Percentiles rank a stretch among this genome's conserved stretches.
These are phyloP conservation scores for Phytophthora meadii DNA, from an alignment of 352 stramenopile species.

Conservation along the genomic window DNA sequence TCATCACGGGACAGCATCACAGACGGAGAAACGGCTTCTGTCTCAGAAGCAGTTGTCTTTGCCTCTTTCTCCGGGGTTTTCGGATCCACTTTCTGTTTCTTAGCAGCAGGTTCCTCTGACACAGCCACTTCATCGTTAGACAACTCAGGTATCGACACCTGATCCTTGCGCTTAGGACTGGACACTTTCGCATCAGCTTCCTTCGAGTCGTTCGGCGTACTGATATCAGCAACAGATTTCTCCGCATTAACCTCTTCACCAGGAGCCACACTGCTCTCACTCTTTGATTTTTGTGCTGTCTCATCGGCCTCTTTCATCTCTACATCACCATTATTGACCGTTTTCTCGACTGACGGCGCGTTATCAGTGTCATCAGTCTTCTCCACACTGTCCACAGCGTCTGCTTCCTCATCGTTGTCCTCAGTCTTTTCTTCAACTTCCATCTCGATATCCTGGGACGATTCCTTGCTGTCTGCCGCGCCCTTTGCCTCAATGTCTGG, in stretches of 20 bases:
- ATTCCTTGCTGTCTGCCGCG: background rate
- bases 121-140: conserved; percentile 13
- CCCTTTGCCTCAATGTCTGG: background rate
- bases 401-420: conserved; percentile 6
- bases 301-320: conserved; percentile 16
- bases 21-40: conserved; percentile 31
- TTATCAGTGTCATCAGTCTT: conserved; percentile 1
- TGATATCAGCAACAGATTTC: background rate
- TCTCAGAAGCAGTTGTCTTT: background rate
- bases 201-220: background rate
- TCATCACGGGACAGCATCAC: conserved; percentile 85
- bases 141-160: background rate
- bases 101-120: conserved; percentile 22
- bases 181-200: conserved; percentile 9
- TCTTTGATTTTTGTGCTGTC: conserved; percentile 10
- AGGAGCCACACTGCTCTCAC: conserved; percentile 4
- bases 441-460: conserved; percentile 10
- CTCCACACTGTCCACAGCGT: background rate
- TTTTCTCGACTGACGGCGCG: background rate
- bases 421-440: conserved; percentile 8
- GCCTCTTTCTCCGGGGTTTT: conserved; percentile 14
- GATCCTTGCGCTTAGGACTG: conserved; percentile 39
- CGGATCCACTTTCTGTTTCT: conserved; percentile 49
- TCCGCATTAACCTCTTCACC: background rate
- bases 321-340: conserved; percentile 4